Percentiles rank a stretch among this genome's conserved stretches.
phyloP scores from a whole-genome alignment of 2,329 filamentous ascomycete genomes.

The Cercospora sp. region DNA sequence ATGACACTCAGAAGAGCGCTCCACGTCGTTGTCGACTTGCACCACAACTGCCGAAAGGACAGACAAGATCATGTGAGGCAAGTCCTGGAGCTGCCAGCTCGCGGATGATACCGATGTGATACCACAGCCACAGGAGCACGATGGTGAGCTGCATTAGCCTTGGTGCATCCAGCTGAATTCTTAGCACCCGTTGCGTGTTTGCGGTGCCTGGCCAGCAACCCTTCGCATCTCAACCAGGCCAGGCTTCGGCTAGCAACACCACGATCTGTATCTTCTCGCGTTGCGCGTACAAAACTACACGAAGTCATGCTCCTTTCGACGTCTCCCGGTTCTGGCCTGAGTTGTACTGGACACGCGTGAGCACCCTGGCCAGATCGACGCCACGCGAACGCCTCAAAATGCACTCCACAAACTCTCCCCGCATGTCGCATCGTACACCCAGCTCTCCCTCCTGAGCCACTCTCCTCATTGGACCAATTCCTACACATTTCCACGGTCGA shows the following conservation, averaged over 20 bases:
- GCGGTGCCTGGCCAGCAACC: background rate
- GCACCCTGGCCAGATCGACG: constrained; percentile 2
- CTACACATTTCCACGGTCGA: background rate
- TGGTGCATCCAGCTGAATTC: background rate
- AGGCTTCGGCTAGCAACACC: background rate
- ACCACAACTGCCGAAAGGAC: background rate
- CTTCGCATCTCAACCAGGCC: background rate
- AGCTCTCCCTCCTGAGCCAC: background rate
- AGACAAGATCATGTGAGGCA: background rate
- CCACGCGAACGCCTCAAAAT: constrained; percentile 4
- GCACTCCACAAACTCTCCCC: constrained; percentile 12
- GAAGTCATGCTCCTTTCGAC: background rate
- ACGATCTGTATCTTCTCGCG: background rate
- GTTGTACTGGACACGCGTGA: background rate
- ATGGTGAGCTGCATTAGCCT: background rate
- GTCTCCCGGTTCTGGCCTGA: background rate
- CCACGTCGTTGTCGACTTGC: background rate
- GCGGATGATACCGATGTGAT: background rate
- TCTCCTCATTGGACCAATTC: background rate
- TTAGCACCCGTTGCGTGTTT: background rate
- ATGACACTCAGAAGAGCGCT: background rate
- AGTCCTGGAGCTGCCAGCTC: background rate
- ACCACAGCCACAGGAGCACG: background rate
- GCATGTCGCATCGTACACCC: background rate
- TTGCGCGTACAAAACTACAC: background rate